Base-by-base conservation (phyloP, 2,329 filamentous ascomycete species). In the Colletotrichum somersetense region DNA sequence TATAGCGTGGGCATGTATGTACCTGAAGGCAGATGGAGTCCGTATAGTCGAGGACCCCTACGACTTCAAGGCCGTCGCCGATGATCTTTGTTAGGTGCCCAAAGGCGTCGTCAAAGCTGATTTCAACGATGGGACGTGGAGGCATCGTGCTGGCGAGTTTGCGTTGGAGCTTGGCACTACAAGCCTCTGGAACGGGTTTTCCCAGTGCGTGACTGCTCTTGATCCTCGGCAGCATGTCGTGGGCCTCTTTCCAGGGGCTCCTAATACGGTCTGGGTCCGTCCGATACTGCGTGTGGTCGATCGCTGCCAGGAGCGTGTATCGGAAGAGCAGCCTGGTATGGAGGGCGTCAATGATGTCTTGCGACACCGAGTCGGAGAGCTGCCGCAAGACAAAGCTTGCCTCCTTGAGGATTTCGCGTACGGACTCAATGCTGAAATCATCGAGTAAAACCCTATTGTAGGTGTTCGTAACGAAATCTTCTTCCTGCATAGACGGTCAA, bases 381-480 rank as follows among this genome's bases (percentile, higher is more conserved):
- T 80, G 80, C 53, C 84, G 81, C 0, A 93, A 77, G 73, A 89
- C 83, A 16, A 80, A 79, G n/a, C 87, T 81, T 5, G 91, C 90
- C 44, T 87, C 83, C 33, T 87, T 80, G 26, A 94, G 81, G 35
- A 87, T 79, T 11, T 83, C 80, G 53, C 86, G 83, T 33, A 94
- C 86, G n/a, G 87, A 85, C 6, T 85, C 83, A 2, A 86, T 81
- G 20, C 89, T 84, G 69, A 96, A 86, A 18, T 87, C 83, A 35
- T 91, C 89, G 8, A 98, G 86, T 0, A 99, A 85, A 16, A 89
- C 90, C 48, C 95, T 89, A 75, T 95, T 92, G 79, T 96, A 98
- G 0, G 95, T 93, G 80, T 97, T 95, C 8, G 94, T 95, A 26
- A 97, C 94, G 79, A 99, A 98, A 78, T 99, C 96, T 81, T 99